Conservation (phyloP, 768 basidiomycete genomes). For the Hygrocybe coccinea region DNA sequence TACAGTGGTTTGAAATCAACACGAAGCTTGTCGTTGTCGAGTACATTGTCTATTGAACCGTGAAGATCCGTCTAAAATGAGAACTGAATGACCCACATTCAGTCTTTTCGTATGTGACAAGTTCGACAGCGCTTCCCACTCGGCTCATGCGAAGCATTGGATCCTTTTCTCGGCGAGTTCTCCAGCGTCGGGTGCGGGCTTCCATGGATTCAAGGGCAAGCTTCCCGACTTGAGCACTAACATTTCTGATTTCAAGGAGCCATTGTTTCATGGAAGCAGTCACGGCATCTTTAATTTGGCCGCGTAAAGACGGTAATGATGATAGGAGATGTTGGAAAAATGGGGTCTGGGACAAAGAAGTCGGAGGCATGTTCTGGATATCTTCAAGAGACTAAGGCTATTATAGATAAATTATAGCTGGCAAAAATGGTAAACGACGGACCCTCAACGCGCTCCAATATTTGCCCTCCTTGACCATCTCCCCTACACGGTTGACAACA, state of each 20-base stretch:
- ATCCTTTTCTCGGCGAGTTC: constrained; percentile 77
- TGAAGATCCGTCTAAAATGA: constrained; percentile 4
- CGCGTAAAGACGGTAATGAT: constrained; percentile 84
- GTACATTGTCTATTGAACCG: constrained; percentile 63
- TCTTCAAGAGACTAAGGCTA: constrained; percentile 83
- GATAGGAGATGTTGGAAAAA: constrained; percentile 89
- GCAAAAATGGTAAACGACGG: constrained; percentile 39
- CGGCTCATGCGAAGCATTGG: constrained; percentile 67
- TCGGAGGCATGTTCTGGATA: constrained; percentile 84
- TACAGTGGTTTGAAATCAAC: constrained; percentile 95
- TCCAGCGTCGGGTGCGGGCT: constrained; percentile 74
- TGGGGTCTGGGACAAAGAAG: constrained; percentile 85
- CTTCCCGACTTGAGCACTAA: constrained; percentile 78
- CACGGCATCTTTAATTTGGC: constrained; percentile 88
- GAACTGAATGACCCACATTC: constrained; percentile 64
- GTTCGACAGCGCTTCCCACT: constrained; percentile 88
- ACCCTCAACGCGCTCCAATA: constrained; percentile 97
- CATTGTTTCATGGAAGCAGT: constrained; percentile 95
- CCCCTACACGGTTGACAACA: constrained; percentile 84
- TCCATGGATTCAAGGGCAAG: constrained; percentile 92
- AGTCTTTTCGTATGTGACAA: constrained; percentile 87
- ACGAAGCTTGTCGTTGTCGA: constrained; percentile 83
- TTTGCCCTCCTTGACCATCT: constrained; percentile 89
- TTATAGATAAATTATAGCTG: constrained; percentile 23
- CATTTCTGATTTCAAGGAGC: constrained; percentile 90